Evolutionary conservation across 2,329 filamentous ascomycete genomes (phyloP), one percentile per base, ranked within the genome.

Genomic region (Sporothrix variecibatus): DNA sequence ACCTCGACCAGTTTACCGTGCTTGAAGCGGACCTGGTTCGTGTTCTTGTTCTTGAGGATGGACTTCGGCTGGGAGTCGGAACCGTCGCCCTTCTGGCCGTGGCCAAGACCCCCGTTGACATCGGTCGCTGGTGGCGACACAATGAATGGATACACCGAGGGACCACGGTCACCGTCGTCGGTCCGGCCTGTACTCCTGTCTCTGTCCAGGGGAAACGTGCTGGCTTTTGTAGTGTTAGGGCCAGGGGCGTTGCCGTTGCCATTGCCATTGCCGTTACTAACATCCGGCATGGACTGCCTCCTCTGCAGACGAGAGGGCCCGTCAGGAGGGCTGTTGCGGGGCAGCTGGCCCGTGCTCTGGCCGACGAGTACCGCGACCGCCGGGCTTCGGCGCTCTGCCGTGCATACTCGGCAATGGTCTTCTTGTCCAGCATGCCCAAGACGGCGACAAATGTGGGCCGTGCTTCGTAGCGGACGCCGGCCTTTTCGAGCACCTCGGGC

Each of bases 11-110:
- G 84, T 11, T 79, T 78, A 77, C 87, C 83, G 0, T 84, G 83
- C 51, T 86, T 85, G 74, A 89, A 89, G 3, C 85, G 85, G 5
- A 90, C 87, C 64, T 87, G 87, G 75, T 90, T 87, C 65, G 86
- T 85, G 75, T 89, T 88, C 77, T 85, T 86, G 78, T 90, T 90
- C 82, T 90, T 90, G 23, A 90, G 82, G n/a, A 90, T 90, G 5
- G 88, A 86, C 77, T 89, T 90, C 1, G 88, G 88, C 73, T 78
- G 80, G 0, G 83, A 81, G 83, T 38, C 76, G 77, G 3, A 76
- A 73, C n/a, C 79, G 78, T 34, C 76, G 74, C 73, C 79, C 80
- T 51, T 77, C 77, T 58, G 77, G 49, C 23, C 38, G 5, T n/a
- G n/a, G n/a, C 51, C 49, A 0, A 9, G 6, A n/a, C 46, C 46